Base-by-base conservation (phyloP, 1,284 basidiomycete genomes). In the Puccinia horiana region DNA sequence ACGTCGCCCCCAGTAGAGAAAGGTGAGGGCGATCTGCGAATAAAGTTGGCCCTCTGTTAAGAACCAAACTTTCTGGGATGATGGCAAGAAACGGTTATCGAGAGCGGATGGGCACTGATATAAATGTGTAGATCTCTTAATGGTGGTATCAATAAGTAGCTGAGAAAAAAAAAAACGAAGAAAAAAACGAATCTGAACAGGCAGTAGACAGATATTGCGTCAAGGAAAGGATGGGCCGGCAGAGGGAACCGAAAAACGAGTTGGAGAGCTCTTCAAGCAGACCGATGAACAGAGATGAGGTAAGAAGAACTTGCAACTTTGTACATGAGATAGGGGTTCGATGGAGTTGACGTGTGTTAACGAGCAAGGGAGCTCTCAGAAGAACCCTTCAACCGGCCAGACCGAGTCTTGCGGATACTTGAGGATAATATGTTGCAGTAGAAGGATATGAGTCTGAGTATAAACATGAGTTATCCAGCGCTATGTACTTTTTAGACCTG, bases 271-370 rank as follows among this genome's bases (percentile, higher is more conserved):
- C 14, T 69, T 42, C 65, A 69, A 40, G 40, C 40, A 47, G 42
- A 42, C 37, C 37, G 37, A 69, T 69, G 40, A 37, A 69, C 40
- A 44, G 40, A n/a, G 37, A 29, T 47, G 8, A 47, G 65, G n/a
- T 47, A 69, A 26, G 20, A 12, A 52, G 4, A 52, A 52, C 49
- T 65, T 47, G 32, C 29, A 69, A 69, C 65, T 69, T 69, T 69
- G 65, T 69, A 69, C 65, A 69, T 69, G 47, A 69, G 65, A 40
- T 69, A 42, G 65, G 63, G 65, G 35, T 40, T 65, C 63, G 63
- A 65, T 65, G 63, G 63, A 65, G 63, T 40, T 32, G 63, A 65
- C 35, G 56, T 58, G 26, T 32, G 32, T 40, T 23, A 23, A 16
- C 20, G 63, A 18, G 63, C 23, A 32, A 72, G 42, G 42, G 69